Base-by-base conservation (phyloP, 2,329 filamentous ascomycete species). In the Fusarium brachygibbosum region DNA sequence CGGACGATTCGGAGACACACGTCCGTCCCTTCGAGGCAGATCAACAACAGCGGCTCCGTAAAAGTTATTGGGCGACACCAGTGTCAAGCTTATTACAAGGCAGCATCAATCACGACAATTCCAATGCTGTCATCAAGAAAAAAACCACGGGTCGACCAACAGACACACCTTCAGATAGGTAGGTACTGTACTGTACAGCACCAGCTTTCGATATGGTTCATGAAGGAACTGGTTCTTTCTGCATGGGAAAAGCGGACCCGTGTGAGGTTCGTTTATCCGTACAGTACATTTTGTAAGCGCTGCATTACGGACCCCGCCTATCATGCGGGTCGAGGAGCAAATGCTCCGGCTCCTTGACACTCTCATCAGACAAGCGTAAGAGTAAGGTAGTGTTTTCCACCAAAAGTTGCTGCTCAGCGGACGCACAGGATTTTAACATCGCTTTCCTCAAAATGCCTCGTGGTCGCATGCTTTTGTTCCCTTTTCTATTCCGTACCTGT, bases 361-460 rank as follows among this genome's bases (percentile, higher is more conserved):
- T 28, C 58, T 58, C 68, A 74, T 72, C 70, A 73, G 69, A 73
- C 72, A 74, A 63, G 41, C 54, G 61, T 54, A 53, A 63, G 45
- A 45, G 28, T 32, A 53, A 65, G 61, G 62, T 49, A 48, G 66
- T 71, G 61, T 68, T 73, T 68, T 69, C 69, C 65, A 72, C 71
- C 71, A 74, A 64, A 68, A 69, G 25, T 63, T 57, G 50, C 50
- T 59, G 58, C 64, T 68, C 66, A 62, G 68, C 58, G 68, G 69
- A 74, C 74, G 73, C 75, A 75, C 74, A 74, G 65, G 71, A 49
- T 69, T 73, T 74, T 70, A 66, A 64, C 67, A 48, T 69, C 45
- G 21, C 42, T 72, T 71, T 56, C 63, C 69, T 76, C 76, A 76
- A 77, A 78, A 77, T 77, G 73, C 68, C 73, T 72, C 74, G 65